Base-by-base conservation (phyloP, 495 filamentous ascomycete genomes). In the Thozetella sp. region DNA sequence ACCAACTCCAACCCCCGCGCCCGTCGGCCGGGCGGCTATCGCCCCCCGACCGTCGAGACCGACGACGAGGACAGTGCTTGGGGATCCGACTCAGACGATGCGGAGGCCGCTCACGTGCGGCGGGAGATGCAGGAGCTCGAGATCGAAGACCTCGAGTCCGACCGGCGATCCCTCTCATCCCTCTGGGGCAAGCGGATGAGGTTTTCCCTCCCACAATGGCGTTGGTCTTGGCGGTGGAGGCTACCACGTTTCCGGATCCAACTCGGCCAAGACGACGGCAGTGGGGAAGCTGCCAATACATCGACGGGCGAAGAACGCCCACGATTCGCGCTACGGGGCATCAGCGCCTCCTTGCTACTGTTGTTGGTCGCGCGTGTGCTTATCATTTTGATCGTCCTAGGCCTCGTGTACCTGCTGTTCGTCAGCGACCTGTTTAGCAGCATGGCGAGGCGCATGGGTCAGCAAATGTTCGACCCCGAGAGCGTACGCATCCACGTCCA, bases 91-190 rank as follows among this genome's bases (percentile, higher is more conserved):
- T 64, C 74, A 22, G 73, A 81, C 51, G 72, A 72, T 43, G 69
- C 67, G 52, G 74, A 79, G 61, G 76, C 80, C 52, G 72, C 72
- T 53, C 90, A 90, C 55, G 77, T 97, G 53, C 86, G 89, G 59
- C 81, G 86, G 63, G 91, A 93, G 75, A 89, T 98, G 74, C 86
- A 92, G 63, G 89, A 97, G 80, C 86, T 99, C 85, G 94, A 97
- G 66, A 84, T 96, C 6, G 79, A 92, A 61, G 94, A 97, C 66
- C 86, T 88, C 2, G 83, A 80, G 55, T 77, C 69, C 54, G 72
- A 58, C 53, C 79, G 61, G 63, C 68, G 62, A 34, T 66, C 59
- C 11, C 60, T 69, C 25, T 72, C 78, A 19, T 75, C 72, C 1
- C 60, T 74, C 22, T 82, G 79, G 80, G 78, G 75, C 55, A 80